Evolutionary conservation across 2,329 filamentous ascomycete species (phyloP).

Genomic region (Nemania bipapillata): DNA sequence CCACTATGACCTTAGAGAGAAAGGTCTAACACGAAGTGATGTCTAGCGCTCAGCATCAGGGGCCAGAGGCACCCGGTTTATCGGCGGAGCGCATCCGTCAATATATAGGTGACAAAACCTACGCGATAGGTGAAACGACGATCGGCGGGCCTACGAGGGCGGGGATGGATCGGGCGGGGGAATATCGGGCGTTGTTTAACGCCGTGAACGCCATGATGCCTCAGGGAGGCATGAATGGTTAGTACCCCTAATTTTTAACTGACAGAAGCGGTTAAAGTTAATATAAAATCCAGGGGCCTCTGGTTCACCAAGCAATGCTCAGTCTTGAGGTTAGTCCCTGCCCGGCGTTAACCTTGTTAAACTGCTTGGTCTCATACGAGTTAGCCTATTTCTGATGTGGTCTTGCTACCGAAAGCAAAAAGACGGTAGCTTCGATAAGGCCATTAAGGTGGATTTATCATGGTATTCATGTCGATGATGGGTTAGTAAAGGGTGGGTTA

Average conservation of each 20-base stretch:
- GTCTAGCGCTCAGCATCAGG: neutral
- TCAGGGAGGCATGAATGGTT: neutral
- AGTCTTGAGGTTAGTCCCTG: neutral
- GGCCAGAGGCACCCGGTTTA: neutral
- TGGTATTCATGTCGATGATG: neutral
- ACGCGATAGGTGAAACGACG: neutral
- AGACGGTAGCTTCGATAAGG: neutral
- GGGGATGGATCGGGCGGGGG: neutral
- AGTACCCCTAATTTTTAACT: neutral
- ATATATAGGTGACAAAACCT: neutral
- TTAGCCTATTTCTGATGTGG: neutral
- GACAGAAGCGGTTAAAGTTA: neutral
- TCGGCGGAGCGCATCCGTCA: neutral
- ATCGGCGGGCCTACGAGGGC: neutral
- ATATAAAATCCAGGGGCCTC: neutral
- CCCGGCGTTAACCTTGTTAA: neutral
- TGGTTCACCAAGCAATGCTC: neutral
- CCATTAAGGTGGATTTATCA: neutral
- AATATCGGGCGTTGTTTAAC: neutral
- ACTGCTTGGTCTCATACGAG: neutral
- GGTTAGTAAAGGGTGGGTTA: no score
- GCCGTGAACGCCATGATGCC: neutral
- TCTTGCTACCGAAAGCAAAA: neutral
- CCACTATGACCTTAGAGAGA: neutral
- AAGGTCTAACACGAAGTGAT: neutral